phyloP scores from a whole-genome alignment of 177 flowering plant genomes.

The Telopea speciosissima region DNA sequence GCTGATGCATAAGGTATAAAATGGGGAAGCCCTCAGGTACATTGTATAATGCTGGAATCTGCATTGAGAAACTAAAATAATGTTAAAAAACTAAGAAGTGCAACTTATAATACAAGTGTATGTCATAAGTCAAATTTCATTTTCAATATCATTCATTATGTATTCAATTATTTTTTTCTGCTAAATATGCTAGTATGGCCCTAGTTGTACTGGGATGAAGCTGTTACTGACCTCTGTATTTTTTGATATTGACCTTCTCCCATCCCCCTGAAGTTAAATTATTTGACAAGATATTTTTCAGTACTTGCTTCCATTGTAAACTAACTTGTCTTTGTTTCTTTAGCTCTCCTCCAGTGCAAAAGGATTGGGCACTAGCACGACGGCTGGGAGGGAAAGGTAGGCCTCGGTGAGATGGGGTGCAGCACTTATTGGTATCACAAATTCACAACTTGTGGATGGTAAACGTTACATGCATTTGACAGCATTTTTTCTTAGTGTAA shows the following conservation, averaged over 20 bases:
- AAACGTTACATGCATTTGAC: background rate
- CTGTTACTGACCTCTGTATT: too few species aligned
- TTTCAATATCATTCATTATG: too few species aligned
- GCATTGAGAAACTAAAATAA: too few species aligned
- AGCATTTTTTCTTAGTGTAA: background rate
- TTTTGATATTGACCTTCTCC: background rate
- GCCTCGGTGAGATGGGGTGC: conserved; percentile 32
- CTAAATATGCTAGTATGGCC: too few species aligned
- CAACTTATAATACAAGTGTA: too few species aligned
- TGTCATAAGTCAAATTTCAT: too few species aligned
- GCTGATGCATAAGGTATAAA: too few species aligned
- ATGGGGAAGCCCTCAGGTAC: too few species aligned
- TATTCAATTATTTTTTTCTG: too few species aligned
- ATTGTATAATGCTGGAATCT: too few species aligned
- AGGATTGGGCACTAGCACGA: conserved; percentile 60
- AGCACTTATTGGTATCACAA: background rate
- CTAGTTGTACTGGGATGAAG: too few species aligned
- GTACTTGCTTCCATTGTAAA: background rate
- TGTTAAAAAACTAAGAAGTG: too few species aligned
- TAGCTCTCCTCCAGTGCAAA: conserved; percentile 39
- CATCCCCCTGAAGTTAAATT: background rate
- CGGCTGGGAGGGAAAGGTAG: conserved; percentile 52
- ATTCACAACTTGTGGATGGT: background rate
- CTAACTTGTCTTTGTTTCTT: conserved; percentile 1
- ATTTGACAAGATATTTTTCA: background rate